A percentile compares a stretch with the other conserved stretches of the same genome.
phyloP scores from a whole-genome alignment of 2,329 filamentous ascomycete genomes.

The Colletotrichum sp. region DNA sequence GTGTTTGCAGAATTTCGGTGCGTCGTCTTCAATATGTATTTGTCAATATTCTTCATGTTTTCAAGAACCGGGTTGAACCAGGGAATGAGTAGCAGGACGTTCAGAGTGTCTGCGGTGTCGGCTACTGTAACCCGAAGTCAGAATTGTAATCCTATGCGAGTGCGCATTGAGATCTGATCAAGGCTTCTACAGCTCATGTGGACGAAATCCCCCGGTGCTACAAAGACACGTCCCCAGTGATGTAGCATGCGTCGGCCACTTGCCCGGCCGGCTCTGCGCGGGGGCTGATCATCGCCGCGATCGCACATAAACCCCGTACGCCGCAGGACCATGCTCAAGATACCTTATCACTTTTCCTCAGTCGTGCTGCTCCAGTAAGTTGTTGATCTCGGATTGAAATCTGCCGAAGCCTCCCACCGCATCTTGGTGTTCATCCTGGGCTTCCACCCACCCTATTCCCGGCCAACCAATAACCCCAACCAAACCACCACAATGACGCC shows the following conservation, averaged over 20 bases:
- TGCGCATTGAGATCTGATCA: fast-evolving
- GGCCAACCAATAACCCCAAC: no score
- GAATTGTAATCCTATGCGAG: fast-evolving
- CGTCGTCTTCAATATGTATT: fast-evolving
- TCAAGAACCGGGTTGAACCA: neutral
- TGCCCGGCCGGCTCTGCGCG: neutral
- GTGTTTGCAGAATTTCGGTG: neutral
- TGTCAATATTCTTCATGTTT: neutral
- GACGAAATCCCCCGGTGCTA: neutral
- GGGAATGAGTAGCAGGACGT: neutral
- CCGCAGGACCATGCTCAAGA: neutral
- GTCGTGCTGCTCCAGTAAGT: fast-evolving
- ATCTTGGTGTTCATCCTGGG: fast-evolving
- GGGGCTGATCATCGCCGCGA: neutral
- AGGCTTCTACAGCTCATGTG: neutral
- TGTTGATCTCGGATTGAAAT: fast-evolving
- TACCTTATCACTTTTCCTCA: neutral
- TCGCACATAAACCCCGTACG: neutral
- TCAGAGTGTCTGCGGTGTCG: neutral
- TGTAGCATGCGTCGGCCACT: neutral
- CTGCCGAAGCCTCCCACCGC: neutral
- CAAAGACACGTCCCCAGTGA: fast-evolving
- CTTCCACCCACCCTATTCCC: neutral
- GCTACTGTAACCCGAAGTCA: fast-evolving
- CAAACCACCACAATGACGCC: neutral